Conservation (phyloP, 2,329 filamentous ascomycete species). For the Fusarium incarnatum region DNA sequence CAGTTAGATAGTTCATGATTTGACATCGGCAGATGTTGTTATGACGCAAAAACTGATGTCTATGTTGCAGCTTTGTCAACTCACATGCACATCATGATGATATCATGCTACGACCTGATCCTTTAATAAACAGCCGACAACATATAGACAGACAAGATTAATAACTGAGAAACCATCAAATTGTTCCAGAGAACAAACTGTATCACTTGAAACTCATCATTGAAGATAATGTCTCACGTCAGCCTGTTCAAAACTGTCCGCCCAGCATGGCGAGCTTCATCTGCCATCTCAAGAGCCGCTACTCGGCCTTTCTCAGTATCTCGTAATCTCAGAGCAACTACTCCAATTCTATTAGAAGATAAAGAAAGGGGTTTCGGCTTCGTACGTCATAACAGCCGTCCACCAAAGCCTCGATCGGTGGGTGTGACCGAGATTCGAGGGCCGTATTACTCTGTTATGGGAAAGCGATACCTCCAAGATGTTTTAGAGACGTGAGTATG, state of each 20-base stretch:
- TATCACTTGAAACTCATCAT: not conserved
- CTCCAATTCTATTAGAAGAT: constrained; percentile 4
- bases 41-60: not conserved
- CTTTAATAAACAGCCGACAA: not conserved
- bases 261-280: not conserved
- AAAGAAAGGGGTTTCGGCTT: constrained; percentile 47
- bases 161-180: too few species aligned
- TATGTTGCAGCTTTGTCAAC: not conserved
- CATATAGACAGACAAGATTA: not conserved
- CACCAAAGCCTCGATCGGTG: constrained; percentile 60
- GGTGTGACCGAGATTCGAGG: constrained; percentile 67
- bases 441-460: constrained; percentile 67
- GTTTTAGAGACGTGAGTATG: constrained; percentile 61
- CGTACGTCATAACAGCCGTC: constrained; percentile 60
- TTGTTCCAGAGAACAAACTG: rapidly evolving
- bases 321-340: not conserved
- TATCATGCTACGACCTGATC: not conserved
- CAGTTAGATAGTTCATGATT: not conserved
- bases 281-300: not conserved
- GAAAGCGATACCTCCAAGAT: constrained; percentile 63
- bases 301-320: not conserved
- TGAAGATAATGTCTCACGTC: not conserved
- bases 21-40: rapidly evolving
- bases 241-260: not conserved
- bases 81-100: constrained; percentile 21